Base-by-base conservation (phyloP, 768 basidiomycete genomes). In the Hericium rajendrae region DNA sequence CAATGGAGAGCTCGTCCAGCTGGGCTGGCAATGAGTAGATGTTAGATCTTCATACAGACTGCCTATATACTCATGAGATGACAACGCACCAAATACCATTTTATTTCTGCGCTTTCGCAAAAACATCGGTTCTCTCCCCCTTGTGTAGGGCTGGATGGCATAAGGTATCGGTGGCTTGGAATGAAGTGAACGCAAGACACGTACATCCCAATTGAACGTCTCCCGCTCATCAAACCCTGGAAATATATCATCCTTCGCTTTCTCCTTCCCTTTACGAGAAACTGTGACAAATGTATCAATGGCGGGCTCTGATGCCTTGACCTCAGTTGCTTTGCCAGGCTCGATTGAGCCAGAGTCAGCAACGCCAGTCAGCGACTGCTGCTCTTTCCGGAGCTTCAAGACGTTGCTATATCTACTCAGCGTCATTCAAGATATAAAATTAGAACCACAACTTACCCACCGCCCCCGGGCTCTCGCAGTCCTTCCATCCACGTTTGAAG, bases 401-500 rank as follows among this genome's bases (percentile, higher is more conserved):
- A 76, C 59, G 58, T 79, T 78, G 32, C 76, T 79, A 53, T 5
- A 32, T 15, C 53, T 38, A 24, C 12, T 37, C 38, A 38, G 22
- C 53, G 20, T 56, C 15, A 61, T 53, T 52, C 55, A 41, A 28
- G 43, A 49, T 0, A 28, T 56, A 52, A 24, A 8, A 12, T 60
- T 58, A 56, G 46, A 51, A 28, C 22, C 48, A 39, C 48, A 38
- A 74, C 81, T 69, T 66, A 86, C 85, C 84, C 84, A 60, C 74
- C 81, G 48, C 84, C 82, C 38, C 83, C 84, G 39, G 76, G 73
- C 48, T 75, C 67, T 54, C 73, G 76, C 51, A 87, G 68, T n/a
- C 82, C 84, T 8, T 75, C 64, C 16, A 75, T 69, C 86, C 86
- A 88, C 51, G 71, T 67, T 4, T 62, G 63, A 22, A 88, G 63